Evolutionary conservation across 2,329 filamentous ascomycete genomes (phyloP).

Genomic region (Hortaea werneckii): DNA sequence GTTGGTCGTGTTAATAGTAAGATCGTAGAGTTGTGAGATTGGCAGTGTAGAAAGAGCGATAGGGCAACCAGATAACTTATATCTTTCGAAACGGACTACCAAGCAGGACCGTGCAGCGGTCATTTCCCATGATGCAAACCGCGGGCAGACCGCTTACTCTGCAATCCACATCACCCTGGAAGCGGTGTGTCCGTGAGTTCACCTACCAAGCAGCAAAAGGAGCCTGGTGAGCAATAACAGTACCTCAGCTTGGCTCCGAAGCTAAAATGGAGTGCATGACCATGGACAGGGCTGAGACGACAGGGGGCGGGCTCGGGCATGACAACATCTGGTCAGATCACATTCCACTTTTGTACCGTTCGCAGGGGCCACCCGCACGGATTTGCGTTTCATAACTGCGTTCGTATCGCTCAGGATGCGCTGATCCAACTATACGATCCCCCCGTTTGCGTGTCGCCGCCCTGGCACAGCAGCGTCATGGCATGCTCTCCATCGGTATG

Average conservation of each 20-base stretch:
- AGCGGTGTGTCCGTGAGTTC: constrained; percentile 8
- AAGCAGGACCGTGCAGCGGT: constrained; percentile 8
- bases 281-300: constrained; percentile 5
- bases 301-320: constrained; percentile 1
- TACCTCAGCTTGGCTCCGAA: constrained; percentile 1
- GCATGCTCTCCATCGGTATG: no score
- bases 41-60: neutral
- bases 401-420: no score
- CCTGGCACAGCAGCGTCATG: no score
- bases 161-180: constrained; percentile 2
- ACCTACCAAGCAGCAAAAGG: neutral
- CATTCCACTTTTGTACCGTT: neutral
- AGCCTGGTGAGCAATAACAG: neutral
- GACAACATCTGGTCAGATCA: neutral
- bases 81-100: constrained; percentile 5
- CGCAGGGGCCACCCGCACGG: neutral
- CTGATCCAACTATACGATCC: no score
- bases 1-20: neutral
- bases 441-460: no score
- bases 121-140: constrained; percentile 20
- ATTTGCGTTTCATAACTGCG: no score
- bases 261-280: constrained; percentile 9
- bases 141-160: constrained; percentile 8
- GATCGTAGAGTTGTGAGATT: neutral
- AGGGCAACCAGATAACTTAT: constrained; percentile 1